Evolutionary conservation across 1,139 yeast species (phyloP), one percentile per base, ranked within the genome.

Genomic region (Sugiyamaella neomexicana): DNA sequence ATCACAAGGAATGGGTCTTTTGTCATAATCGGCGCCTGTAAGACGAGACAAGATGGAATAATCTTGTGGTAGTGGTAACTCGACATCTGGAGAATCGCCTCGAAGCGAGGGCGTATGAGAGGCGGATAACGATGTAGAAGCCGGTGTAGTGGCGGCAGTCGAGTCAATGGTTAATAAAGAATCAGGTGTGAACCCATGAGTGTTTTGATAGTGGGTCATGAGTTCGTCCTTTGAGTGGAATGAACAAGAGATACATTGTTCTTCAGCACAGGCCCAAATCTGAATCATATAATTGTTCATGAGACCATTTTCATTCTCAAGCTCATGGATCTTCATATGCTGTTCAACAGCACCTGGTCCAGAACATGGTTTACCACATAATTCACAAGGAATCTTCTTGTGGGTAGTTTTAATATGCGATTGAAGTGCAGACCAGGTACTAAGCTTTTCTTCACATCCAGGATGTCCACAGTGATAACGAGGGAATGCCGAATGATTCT

Each of bases 341-440:
- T 86, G 81, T 29, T 77, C 73, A 53, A 89, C 71, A 58, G 91
- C 95, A 40, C 76, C 75, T 42, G 79, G 81, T 16, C 95, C 96
- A 10, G 86, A 85, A 74, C 93, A 86, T 4, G 80, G 82, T 65
- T 82, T 85, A 12, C 82, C 83, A 74, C 97, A 90, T 1, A 80
- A 63, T 1, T 72, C 62, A 72, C 97, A 89, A 49, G 76, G 76
- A 37, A 85, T 64, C 65, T 82, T 82, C 9, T 93, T 91, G 69
- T 90, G 97, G 36, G 79, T 85, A 1, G 81, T 78, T 61, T 83
- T 86, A 51, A 82, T 74, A 69, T 91, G 98, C 8, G 78, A 69
- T 63, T 85, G 93, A 41, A 89, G 73, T 0, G 85, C 86, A 1
- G 89, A 80, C 95, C 96, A 87, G 0, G 88, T 85, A 58, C 80